Evolutionary conservation across 225 moss, liverwort and hornwort genomes (phyloP), one percentile per base, ranked within the genome.

Genomic region (Asterella californica): DNA sequence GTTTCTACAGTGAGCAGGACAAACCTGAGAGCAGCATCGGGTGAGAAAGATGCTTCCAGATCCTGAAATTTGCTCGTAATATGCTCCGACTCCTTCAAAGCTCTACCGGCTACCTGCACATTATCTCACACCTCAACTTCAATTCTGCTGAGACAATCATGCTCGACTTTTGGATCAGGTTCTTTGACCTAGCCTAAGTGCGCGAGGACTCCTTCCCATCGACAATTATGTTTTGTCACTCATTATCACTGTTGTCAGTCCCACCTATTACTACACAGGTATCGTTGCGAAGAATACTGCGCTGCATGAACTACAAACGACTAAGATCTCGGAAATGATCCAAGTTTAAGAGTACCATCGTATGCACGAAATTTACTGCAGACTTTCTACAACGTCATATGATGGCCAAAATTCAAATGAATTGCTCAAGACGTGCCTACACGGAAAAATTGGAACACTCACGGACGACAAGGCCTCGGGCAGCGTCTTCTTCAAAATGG

Each of bases 381-480:
- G 48, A 48, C 6, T 48, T n/a, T 48, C 48, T 48, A 48, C 48
- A 48, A 48, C 11, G 48, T 48, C 11, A 6, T 48, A 6, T 48
- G 14, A 15, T 15, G 57, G 14, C 57, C 21, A 61, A 10, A 30
- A 30, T 32, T 9, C 0, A 63, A 63, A 6, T 29, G 61, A 61
- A 25, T 30, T 5, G 27, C 22, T 63, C 36, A 6, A 42, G 6
- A 69, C 4, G 37, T 5, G 32, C 33, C 32, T 67, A 2, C 17
- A 67, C 10, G 47, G 71, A 48, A 65, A 1, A n/a, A 33, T 32
- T 36, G 18, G 30, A n/a, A n/a, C 66, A 84, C 93, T 88, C 84
- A 99, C 97, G 77, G 95, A 91, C 74, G 99, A 92, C 82, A 99
- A 84, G 33, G 95, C 99, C 85, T 99, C 99, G n/a, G 92, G 89